Percentiles rank a stretch among this genome's conserved stretches.
These are phyloP conservation scores for Pelargonium citronellum DNA, from an alignment of 441 rosid species.

Conservation along the genomic window DNA sequence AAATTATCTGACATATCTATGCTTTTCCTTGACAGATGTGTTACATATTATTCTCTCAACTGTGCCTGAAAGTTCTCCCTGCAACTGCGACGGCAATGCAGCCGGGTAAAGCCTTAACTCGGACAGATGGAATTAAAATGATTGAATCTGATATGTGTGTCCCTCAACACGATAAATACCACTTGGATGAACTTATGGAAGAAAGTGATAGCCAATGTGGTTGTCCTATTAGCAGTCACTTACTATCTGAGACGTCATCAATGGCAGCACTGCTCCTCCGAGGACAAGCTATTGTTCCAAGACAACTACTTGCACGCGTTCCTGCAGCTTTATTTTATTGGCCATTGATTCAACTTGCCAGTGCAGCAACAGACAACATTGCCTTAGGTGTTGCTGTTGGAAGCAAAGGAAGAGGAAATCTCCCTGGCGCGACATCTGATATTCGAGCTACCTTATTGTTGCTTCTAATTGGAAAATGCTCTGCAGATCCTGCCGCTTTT, in stretches of 20 bases:
- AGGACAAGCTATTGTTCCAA: slow-evolving; percentile 89
- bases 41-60: slow-evolving; percentile 90
- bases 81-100: slow-evolving; percentile 35
- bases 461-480: slow-evolving; percentile 93
- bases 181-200: slow-evolving; percentile 35
- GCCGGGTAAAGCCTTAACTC: slow-evolving; percentile 27
- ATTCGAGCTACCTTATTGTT: slow-evolving; percentile 84
- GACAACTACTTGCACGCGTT: slow-evolving; percentile 92
- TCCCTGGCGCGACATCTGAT: slow-evolving; percentile 96
- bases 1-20: slow-evolving; percentile 14
- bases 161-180: slow-evolving; percentile 38
- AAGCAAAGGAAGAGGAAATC: slow-evolving; percentile 97
- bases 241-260: slow-evolving; percentile 60
- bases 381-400: slow-evolving; percentile 99
- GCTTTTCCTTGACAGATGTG: slow-evolving; percentile 72
- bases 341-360: slow-evolving; percentile 97
- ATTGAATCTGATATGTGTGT: slow-evolving; percentile 33
- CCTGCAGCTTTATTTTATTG: slow-evolving; percentile 90
- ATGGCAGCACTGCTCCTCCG: slow-evolving; percentile 90
- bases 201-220: slow-evolving; percentile 48
- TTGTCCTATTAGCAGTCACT: slow-evolving; percentile 34
- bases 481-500: slow-evolving; percentile 84
- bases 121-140: slow-evolving; percentile 39
- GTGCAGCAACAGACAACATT: slow-evolving; percentile 93
- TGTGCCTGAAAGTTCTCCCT: slow-evolving; percentile 85